Conservation (phyloP, 2,329 filamentous ascomycete genomes). For the Epichloe typhina region DNA sequence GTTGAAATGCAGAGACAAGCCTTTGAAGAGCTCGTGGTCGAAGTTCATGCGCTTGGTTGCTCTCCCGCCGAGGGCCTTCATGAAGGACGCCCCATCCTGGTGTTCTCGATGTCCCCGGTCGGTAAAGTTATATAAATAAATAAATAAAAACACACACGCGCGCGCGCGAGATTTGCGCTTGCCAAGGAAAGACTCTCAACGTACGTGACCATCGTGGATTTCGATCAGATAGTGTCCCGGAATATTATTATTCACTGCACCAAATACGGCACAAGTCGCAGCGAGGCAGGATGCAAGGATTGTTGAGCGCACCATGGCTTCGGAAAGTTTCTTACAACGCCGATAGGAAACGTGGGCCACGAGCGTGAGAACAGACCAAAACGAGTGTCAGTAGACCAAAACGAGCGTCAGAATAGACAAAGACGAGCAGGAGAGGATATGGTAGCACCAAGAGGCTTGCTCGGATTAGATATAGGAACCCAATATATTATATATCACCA, state of each 20-base stretch:
- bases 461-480: too few relatives aligned
- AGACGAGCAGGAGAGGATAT: not conserved
- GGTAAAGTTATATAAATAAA: not conserved
- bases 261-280: constrained; percentile 16
- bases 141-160: too few relatives aligned
- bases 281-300: constrained; percentile 6
- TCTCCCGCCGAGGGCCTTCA: constrained; percentile 5
- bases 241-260: constrained; percentile 18
- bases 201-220: constrained; percentile 35
- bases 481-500: too few relatives aligned
- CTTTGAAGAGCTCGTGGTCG: constrained; percentile 34
- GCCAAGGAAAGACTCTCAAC: not conserved
- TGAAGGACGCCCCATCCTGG: constrained; percentile 3
- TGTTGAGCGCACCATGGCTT: constrained; percentile 7
- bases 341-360: not conserved
- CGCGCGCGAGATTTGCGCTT: not conserved
- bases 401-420: not conserved
- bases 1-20: constrained; percentile 38
- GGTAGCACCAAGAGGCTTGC: not conserved
- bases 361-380: not conserved
- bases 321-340: not conserved
- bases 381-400: not conserved
- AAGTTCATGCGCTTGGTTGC: constrained; percentile 13
- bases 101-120: not conserved
- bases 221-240: constrained; percentile 40